A percentile compares a stretch with the other conserved stretches of the same genome.
Evolutionary conservation across 441 rosid genomes (phyloP).

Genomic region (Erodium chrysanthum): DNA sequence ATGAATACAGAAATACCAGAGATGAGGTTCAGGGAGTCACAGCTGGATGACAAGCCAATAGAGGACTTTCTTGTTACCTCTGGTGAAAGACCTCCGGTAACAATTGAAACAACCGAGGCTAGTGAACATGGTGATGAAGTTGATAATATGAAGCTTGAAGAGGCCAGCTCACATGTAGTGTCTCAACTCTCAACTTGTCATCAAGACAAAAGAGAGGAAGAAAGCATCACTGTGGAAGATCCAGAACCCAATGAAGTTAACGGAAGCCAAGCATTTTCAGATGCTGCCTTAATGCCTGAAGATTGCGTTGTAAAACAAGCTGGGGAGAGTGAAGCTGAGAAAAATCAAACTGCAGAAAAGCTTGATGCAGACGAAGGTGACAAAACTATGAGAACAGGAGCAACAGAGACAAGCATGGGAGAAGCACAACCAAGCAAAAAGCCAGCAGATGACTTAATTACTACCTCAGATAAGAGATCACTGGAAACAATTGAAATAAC

Average conservation of each 20-base stretch:
- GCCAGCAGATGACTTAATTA: not conserved
- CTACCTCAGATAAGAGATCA: not conserved
- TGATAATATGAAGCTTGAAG: not conserved
- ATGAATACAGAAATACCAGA: conserved; percentile 11
- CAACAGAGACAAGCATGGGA: not conserved
- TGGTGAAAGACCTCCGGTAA: not conserved
- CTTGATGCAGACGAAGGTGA: not conserved
- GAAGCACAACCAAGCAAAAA: not conserved
- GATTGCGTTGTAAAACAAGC: not conserved
- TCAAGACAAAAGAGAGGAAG: not conserved
- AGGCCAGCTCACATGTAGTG: not conserved
- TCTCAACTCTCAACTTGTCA: not conserved
- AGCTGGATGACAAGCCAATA: conserved; percentile 3
- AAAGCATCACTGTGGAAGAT: not conserved
- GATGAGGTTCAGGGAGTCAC: not conserved
- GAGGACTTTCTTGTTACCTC: not conserved
- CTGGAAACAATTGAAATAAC: not conserved
- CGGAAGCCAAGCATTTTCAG: not conserved
- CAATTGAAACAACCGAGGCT: not conserved
- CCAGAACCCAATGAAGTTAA: no score
- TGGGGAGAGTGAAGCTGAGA: not conserved
- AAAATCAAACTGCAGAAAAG: not conserved
- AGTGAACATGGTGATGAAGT: not conserved
- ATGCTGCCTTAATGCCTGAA: not conserved
- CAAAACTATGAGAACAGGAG: not conserved